These are phyloP conservation scores for Aleurites moluccanus DNA, from an alignment of 441 rosid species.

Conservation along the genomic window DNA sequence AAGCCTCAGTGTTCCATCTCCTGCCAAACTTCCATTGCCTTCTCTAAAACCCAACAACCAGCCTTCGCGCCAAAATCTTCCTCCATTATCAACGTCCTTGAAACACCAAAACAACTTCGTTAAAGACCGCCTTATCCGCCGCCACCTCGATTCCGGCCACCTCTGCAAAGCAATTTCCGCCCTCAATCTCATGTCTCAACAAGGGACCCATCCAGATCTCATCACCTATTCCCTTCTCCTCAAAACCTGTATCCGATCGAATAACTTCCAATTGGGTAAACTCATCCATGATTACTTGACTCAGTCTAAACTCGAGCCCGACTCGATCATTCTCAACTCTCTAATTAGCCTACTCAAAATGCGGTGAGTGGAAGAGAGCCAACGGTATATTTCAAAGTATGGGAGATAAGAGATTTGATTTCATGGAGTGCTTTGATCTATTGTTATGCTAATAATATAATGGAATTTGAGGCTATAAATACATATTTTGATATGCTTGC, in stretches of 20 bases:
- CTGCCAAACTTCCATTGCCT: slow-evolving; percentile 1
- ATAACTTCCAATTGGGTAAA: slow-evolving; percentile 44
- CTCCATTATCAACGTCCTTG: background rate
- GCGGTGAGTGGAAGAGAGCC: slow-evolving; percentile 41
- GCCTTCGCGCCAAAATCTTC: slow-evolving; percentile 7
- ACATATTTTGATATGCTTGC: slow-evolving; percentile 18
- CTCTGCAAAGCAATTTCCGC: slow-evolving; percentile 47
- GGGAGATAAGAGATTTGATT: slow-evolving; percentile 41
- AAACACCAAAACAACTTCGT: slow-evolving; percentile 3
- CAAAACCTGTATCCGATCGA: slow-evolving; percentile 58
- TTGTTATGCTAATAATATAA: slow-evolving; percentile 19
- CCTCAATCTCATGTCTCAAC: slow-evolving; percentile 43
- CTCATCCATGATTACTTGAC: slow-evolving; percentile 44
- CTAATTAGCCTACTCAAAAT: slow-evolving; percentile 59
- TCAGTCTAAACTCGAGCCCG: slow-evolving; percentile 41
- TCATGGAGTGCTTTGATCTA: slow-evolving; percentile 27
- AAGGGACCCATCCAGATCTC: slow-evolving; percentile 46
- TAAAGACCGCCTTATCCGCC: slow-evolving; percentile 35
- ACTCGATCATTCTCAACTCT: slow-evolving; percentile 51
- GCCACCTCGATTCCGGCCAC: slow-evolving; percentile 43
- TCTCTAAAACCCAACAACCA: background rate
- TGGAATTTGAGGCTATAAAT: slow-evolving; percentile 16
- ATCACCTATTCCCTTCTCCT: slow-evolving; percentile 55
- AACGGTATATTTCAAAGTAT: slow-evolving; percentile 42
- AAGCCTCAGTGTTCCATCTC: background rate